Conservation (phyloP, 164 flowering plant genomes). For the Macadamia tetraphylla region DNA sequence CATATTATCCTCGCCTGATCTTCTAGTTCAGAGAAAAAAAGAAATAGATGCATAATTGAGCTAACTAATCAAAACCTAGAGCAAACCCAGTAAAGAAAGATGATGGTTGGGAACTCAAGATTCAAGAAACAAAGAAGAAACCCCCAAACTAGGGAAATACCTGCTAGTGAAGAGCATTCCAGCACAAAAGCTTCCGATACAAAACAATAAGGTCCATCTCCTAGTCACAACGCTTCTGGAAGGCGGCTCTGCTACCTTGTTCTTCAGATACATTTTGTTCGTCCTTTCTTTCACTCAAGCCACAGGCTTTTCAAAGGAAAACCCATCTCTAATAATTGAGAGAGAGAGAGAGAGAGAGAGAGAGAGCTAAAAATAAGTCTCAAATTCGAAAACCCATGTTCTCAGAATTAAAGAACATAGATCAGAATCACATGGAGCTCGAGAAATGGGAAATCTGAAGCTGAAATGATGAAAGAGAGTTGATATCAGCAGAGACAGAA, state of each 20-base stretch:
- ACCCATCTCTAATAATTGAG: not conserved
- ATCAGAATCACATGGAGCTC: not conserved
- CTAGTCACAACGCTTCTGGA: slow-evolving; percentile 35
- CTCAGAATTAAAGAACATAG: not conserved
- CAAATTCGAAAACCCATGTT: not conserved
- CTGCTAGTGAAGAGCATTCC: slow-evolving; percentile 74
- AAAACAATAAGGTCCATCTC: slow-evolving; percentile 48
- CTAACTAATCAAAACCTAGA: not conserved
- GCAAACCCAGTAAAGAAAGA: not conserved
- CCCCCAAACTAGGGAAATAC: slow-evolving; percentile 19
- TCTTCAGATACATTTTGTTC: slow-evolving; percentile 47
- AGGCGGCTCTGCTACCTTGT: slow-evolving; percentile 33
- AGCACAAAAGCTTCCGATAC: slow-evolving; percentile 62
- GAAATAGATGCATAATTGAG: not conserved
- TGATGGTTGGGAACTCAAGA: not conserved
- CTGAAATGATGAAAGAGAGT: not conserved
- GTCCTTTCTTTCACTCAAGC: slow-evolving; percentile 3
- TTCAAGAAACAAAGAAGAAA: not conserved
- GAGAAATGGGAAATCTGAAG: not conserved
- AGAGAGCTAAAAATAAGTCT: not conserved
- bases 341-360: no score
- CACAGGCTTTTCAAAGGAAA: not conserved
- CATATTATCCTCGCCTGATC: not conserved
- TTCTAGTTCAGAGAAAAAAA: not conserved
- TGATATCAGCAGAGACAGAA: not conserved